Evolutionary conservation across 108 stramenopile genomes (phyloP).

Genomic region (Skeletonema marinoi): DNA sequence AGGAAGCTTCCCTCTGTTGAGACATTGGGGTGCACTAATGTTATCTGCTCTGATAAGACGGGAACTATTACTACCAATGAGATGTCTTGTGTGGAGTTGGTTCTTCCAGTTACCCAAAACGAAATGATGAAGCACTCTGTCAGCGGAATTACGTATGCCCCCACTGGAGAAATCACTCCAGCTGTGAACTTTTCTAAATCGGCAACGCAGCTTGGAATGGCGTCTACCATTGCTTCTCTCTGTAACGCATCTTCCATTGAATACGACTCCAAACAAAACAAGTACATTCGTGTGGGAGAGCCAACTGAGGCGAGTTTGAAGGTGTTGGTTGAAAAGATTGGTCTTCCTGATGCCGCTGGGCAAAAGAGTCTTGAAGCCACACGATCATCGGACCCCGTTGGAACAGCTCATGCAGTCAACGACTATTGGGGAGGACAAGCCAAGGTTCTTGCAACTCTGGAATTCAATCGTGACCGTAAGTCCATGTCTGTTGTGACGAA

Average conservation of each 20-base stretch:
- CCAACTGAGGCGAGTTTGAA: constrained; percentile 84
- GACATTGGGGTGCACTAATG: constrained; percentile 83
- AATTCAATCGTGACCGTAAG: constrained; percentile 68
- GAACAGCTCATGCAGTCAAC: constrained; percentile 49
- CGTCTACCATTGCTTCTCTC: constrained; percentile 34
- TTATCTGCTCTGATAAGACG: constrained; percentile 90
- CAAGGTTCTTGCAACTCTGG: constrained; percentile 65
- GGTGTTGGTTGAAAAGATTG: constrained; percentile 79
- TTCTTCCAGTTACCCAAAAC: constrained; percentile 14
- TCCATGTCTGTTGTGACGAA: constrained; percentile 43
- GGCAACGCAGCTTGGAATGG: constrained; percentile 18
- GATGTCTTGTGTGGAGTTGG: constrained; percentile 69
- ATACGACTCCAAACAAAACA: constrained; percentile 39
- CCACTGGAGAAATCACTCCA: constrained; percentile 41
- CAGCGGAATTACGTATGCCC: constrained; percentile 45
- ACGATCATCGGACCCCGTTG: constrained; percentile 31
- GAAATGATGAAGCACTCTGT: constrained; percentile 40
- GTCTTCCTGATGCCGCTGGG: constrained; percentile 39
- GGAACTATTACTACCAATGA: constrained; percentile 89
- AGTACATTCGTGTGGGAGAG: constrained; percentile 76
- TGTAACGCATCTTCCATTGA: constrained; percentile 40
- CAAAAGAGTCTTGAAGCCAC: constrained; percentile 15
- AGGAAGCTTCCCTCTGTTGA: constrained; percentile 80
- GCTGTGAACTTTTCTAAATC: constrained; percentile 13
- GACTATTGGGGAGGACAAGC: constrained; percentile 32